Percentiles rank a stretch among this genome's conserved stretches.
Evolutionary conservation across 2,329 filamentous ascomycete species (phyloP).

Genomic region (Botrytis sinoallii): DNA sequence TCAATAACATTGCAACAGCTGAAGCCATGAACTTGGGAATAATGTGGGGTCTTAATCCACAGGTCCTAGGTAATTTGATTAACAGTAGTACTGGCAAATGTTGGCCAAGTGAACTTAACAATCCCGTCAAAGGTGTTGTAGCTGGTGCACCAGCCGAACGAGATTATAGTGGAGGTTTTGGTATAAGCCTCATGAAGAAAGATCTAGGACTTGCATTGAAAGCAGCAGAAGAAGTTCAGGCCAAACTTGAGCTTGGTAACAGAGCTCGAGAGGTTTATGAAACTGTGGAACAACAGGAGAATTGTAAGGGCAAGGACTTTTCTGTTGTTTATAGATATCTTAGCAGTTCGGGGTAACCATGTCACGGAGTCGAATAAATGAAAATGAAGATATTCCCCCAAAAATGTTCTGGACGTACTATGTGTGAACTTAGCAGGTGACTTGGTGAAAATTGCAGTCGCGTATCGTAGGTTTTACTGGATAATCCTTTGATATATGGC

Average conservation of each 20-base stretch:
- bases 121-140: constrained; percentile 84
- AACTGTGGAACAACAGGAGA: constrained; percentile 57
- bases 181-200: constrained; percentile 76
- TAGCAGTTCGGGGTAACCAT: constrained; percentile 38
- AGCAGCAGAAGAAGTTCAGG: constrained; percentile 67
- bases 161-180: constrained; percentile 76
- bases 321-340: constrained; percentile 77
- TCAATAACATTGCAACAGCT: constrained; percentile 73
- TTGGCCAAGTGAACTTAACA: constrained; percentile 96
- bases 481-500: background rate
- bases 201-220: constrained; percentile 70
- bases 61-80: constrained; percentile 76
- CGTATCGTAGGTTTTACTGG: background rate
- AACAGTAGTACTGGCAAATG: constrained; percentile 92
- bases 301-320: constrained; percentile 70
- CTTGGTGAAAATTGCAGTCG: background rate
- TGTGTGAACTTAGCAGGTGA: background rate
- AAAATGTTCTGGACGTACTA: background rate
- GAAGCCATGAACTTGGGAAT: constrained; percentile 60
- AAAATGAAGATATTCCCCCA: background rate
- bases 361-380: background rate
- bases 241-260: constrained; percentile 61
- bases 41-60: constrained; percentile 52
- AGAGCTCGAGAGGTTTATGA: constrained; percentile 66
- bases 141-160: constrained; percentile 70